A percentile compares a stretch with the other conserved stretches of the same genome.
Conservation (phyloP, 2,329 filamentous ascomycete genomes). For the Verticillium isaacii region DNA sequence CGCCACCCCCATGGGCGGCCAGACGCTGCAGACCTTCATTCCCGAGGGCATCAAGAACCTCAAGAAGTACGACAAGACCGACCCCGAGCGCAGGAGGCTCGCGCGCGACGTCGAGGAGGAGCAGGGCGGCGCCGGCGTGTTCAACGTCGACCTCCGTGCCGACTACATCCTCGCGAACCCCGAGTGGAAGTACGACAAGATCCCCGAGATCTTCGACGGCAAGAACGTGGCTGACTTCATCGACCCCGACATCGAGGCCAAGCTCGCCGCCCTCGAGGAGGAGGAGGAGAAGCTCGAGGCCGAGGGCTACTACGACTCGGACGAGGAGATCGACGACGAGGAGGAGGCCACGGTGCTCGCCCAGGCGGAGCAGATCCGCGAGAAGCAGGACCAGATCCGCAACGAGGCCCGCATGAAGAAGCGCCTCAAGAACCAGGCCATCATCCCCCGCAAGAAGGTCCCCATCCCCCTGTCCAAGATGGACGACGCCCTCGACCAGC, state of each 20-base stretch:
- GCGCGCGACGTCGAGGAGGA: conserved; percentile 87
- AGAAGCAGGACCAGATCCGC: conserved; percentile 87
- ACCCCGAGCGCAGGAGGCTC: conserved; percentile 76
- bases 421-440: conserved; percentile 92
- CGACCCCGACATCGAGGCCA: conserved; percentile 92
- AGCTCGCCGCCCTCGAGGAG: conserved; percentile 85
- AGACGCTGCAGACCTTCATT: conserved; percentile 76
- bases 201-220: conserved; percentile 90
- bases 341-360: conserved; percentile 82
- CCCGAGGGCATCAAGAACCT: conserved; percentile 75
- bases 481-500: conserved; percentile 76
- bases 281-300: conserved; percentile 91
- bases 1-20: conserved; percentile 82
- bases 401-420: conserved; percentile 96
- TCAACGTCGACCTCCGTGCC: conserved; percentile 85
- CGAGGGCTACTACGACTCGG: conserved; percentile 90
- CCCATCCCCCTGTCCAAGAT: conserved; percentile 83
- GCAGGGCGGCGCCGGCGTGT: conserved; percentile 92
- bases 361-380: conserved; percentile 92
- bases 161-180: conserved; percentile 83
- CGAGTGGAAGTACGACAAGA: conserved; percentile 94
- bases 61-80: conserved; percentile 86
- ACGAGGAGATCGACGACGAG: conserved; percentile 75
- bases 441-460: conserved; percentile 79
- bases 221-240: conserved; percentile 98